Evolutionary conservation across 352 stramenopile genomes (phyloP).

Genomic region (Phytophthora sansomeana): DNA sequence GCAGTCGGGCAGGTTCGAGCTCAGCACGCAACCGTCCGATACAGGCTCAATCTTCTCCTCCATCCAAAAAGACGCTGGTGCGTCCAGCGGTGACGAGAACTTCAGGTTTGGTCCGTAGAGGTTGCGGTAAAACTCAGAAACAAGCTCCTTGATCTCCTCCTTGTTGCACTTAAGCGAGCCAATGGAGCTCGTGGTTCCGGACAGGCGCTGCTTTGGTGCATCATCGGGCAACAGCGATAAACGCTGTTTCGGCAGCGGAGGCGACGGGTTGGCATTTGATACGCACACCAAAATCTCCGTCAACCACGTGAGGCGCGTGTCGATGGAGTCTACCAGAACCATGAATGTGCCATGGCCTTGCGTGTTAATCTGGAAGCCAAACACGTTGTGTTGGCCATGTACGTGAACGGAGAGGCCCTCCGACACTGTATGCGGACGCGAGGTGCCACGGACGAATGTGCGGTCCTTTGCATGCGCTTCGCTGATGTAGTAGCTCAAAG

Average conservation of each 20-base stretch:
- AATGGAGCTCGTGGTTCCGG: conserved; percentile 40
- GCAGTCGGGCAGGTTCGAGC: conserved; percentile 86
- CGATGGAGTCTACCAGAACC: conserved; percentile 87
- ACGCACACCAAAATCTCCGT: conserved; percentile 82
- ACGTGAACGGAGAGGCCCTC: conserved; percentile 82
- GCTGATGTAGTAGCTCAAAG: conserved; percentile 88
- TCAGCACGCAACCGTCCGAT: conserved; percentile 75
- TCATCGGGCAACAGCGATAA: conserved; percentile 66
- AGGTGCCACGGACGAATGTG: conserved; percentile 85
- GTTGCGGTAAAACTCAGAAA: conserved; percentile 83
- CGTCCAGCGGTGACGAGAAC: conserved; percentile 81
- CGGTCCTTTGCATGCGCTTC: conserved; percentile 87
- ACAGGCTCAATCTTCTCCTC: conserved; percentile 85
- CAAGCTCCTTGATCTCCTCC: conserved; percentile 78
- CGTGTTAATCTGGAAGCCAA: conserved; percentile 90
- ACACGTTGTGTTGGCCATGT: conserved; percentile 72
- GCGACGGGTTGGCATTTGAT: conserved; percentile 51
- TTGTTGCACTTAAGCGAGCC: conserved; percentile 61
- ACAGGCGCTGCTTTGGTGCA: conserved; percentile 43
- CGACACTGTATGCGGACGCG: conserved; percentile 78
- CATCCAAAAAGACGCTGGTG: conserved; percentile 85
- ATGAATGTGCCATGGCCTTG: conserved; percentile 87
- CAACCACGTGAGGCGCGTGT: conserved; percentile 82
- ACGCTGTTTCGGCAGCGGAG: conserved; percentile 50
- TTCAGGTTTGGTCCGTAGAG: conserved; percentile 81